Evolutionary conservation across 2,329 filamentous ascomycete genomes (phyloP), one percentile per base, ranked within the genome.

Genomic region (Tolypocladium ophioglossoides): DNA sequence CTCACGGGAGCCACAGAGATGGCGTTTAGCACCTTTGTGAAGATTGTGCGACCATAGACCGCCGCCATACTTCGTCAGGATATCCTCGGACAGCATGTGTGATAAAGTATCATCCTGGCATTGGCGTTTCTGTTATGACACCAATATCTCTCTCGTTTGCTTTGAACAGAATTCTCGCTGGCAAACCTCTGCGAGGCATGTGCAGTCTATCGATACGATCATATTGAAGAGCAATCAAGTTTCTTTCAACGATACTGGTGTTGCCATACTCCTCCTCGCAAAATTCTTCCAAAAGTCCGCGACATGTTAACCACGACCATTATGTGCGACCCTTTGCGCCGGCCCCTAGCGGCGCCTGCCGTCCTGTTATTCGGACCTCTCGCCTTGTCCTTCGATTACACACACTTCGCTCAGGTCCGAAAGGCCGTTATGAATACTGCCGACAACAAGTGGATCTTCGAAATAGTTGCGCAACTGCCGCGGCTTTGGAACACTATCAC

Each of bases 361-460:
- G 9, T 49, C 18, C 22, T 54, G 24, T 32, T 54, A 0, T 54
- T 54, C 24, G 53, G 53, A 10, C 46, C 53, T 7, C 38, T 54
- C 6, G 48, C 53, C 4, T 20, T 54, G 20, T 54, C 53, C 4
- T 54, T 54, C 35, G 39, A 54, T 18, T 16, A 40, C 16, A 8
- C 14, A 27, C 8, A 32, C 14, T 37, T 54, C 20, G 5, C 20
- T 11, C 22, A 50, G 10, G 18, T 54, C 12, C 37, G 37, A 9
- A 51, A 54, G 16, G 10, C 48, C 7, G 39, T 54, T n/a, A 14
- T 30, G 2, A 22, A 39, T 8, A 46, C 8, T 20, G 8, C 20
- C 37, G 49, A 47, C 1, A 30, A 30, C 30, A 32, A 27, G n/a
- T 54, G 53, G 53, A 20, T 51, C 14, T 3, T 30, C 7, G 39